These are phyloP conservation scores for Penicillium fimorum DNA, from an alignment of 495 filamentous ascomycete genomes.

Conservation along the genomic window DNA sequence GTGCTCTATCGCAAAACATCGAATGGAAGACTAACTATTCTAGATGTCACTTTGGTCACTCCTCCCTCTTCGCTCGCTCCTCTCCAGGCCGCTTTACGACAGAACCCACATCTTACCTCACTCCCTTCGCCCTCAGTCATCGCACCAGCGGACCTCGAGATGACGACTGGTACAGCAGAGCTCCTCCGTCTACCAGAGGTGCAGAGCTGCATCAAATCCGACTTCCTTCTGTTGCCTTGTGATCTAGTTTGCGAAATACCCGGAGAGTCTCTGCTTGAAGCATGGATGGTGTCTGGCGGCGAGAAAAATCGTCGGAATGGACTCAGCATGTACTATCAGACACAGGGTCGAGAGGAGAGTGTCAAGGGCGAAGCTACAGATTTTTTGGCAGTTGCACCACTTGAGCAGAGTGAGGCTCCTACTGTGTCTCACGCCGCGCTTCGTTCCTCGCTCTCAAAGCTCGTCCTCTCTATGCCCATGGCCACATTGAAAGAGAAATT, in stretches of 20 bases:
- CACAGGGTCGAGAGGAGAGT: conserved; percentile 64
- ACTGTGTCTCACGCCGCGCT: conserved; percentile 55
- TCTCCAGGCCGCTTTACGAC: conserved; percentile 74
- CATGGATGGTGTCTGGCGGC: conserved; percentile 81
- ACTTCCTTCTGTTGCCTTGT: conserved; percentile 90
- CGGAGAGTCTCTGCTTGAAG: conserved; percentile 73
- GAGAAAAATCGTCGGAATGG: conserved; percentile 67
- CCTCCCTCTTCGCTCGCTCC: conserved; percentile 70
- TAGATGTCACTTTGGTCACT: conserved; percentile 82
- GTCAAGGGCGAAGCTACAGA: conserved; percentile 91
- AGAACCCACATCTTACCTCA: conserved; percentile 82
- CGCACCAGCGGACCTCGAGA: conserved; percentile 66
- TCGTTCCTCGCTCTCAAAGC: conserved; percentile 58
- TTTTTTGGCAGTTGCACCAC: conserved; percentile 71
- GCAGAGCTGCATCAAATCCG: conserved; percentile 65
- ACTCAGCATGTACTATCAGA: conserved; percentile 85
- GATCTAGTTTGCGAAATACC: conserved; percentile 91
- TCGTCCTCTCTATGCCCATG: conserved; percentile 76
- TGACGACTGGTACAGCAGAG: conserved; percentile 83
- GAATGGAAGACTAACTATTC: conserved; percentile 4
- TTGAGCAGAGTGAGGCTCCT: conserved; percentile 48
- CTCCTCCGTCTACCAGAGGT: conserved; percentile 80
- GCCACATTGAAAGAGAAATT: conserved; percentile 79
- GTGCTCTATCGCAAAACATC: not conserved
- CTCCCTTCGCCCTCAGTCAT: conserved; percentile 73